Evolutionary conservation across 495 filamentous ascomycete genomes (phyloP).

Genomic region (Neurospora tetraspora): DNA sequence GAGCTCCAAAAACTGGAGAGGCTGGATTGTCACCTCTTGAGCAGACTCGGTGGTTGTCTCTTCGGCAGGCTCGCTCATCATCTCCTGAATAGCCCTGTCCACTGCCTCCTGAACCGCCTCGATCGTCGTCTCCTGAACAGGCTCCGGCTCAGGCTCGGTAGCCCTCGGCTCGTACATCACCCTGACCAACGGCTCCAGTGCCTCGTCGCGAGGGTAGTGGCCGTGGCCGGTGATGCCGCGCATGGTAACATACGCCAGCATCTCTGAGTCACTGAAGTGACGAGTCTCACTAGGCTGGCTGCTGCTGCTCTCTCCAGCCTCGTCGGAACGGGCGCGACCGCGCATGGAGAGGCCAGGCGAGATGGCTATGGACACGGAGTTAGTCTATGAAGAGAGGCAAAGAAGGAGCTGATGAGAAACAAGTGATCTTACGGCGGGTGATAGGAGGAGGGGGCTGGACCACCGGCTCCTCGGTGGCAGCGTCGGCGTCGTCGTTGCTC

Average conservation of each 20-base stretch:
- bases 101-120: background rate
- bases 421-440: background rate
- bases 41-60: background rate
- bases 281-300: background rate
- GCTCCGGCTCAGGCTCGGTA: background rate
- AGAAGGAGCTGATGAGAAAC: background rate
- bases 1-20: background rate
- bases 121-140: background rate
- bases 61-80: background rate
- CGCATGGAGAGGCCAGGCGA: background rate
- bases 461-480: background rate
- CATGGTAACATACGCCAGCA: background rate
- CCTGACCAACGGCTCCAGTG: background rate
- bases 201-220: background rate
- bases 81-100: background rate
- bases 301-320: background rate
- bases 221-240: background rate
- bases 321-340: no score
- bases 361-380: background rate
- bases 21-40: background rate
- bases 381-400: background rate
- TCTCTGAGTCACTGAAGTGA: background rate
- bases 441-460: background rate
- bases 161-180: background rate
- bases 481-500: background rate